A percentile compares a stretch with the other conserved stretches of the same genome.
These are phyloP conservation scores for Cicer bijugum DNA, from an alignment of 306 rosid genomes.

Conservation along the genomic window DNA sequence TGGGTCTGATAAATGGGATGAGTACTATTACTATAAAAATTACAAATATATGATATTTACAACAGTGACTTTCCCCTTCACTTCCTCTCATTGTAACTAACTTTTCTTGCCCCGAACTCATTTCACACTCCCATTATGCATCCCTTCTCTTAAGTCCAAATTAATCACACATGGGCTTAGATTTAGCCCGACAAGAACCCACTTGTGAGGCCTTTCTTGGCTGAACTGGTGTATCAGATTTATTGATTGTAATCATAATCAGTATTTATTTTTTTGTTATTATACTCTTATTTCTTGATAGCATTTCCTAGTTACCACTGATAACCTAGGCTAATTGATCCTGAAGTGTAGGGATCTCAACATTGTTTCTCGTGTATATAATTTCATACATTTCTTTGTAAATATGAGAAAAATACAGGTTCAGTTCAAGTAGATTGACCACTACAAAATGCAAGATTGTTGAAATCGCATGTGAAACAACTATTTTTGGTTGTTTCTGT, in stretches of 20 bases:
- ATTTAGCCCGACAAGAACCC: background rate
- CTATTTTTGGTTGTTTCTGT: conserved; percentile 7
- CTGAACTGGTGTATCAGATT: background rate
- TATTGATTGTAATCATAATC: background rate
- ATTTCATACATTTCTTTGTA: background rate
- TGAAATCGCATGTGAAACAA: conserved; percentile 22
- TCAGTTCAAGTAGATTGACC: conserved; percentile 5
- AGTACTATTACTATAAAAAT: too few species aligned
- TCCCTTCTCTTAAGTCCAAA: background rate
- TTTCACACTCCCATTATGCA: background rate
- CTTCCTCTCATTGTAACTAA: background rate
- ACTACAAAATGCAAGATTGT: conserved; percentile 22
- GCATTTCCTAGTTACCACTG: background rate
- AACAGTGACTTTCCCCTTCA: background rate
- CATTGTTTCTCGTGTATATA: background rate
- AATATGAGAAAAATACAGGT: background rate
- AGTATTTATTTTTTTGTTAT: too few species aligned
- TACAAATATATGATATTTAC: too few species aligned
- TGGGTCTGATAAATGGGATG: too few species aligned
- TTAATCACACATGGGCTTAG: conserved; percentile 8
- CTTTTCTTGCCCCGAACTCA: conserved; percentile 9
- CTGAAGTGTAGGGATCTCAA: background rate
- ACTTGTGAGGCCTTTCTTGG: conserved; percentile 7
- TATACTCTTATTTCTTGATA: background rate
- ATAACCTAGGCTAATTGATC: background rate